Conservation (phyloP, 1,284 basidiomycete genomes). For the Cutaneotrichosporon curvatum region DNA sequence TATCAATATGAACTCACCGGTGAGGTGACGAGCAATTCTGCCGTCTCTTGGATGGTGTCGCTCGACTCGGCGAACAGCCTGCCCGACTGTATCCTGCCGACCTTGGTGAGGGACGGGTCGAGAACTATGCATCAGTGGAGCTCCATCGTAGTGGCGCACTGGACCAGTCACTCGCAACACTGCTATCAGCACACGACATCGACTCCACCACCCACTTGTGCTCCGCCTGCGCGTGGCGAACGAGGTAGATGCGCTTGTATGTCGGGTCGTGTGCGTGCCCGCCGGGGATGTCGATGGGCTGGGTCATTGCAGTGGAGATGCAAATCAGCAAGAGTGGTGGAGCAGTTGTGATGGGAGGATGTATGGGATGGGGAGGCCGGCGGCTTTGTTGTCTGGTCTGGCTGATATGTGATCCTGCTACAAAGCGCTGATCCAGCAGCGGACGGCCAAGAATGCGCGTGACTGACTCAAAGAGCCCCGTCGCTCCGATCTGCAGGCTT, state of each 20-base stretch:
- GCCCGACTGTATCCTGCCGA: conserved; percentile 37
- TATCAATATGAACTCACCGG: no score
- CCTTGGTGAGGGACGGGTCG: conserved; percentile 40
- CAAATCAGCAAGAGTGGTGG: background rate
- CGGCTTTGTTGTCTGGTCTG: no score
- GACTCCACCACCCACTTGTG: conserved; percentile 36
- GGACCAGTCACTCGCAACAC: conserved; percentile 40
- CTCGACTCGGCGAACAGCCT: conserved; percentile 34
- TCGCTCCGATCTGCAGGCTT: no score
- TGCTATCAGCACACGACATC: conserved; percentile 11
- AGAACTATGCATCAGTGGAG: conserved; percentile 23
- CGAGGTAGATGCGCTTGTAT: conserved; percentile 38
- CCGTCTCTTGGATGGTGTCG: conserved; percentile 32
- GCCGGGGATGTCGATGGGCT: background rate
- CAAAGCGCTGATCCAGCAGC: no score
- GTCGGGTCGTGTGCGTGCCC: conserved; percentile 4
- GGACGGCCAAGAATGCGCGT: no score
- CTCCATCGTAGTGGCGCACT: conserved; percentile 23
- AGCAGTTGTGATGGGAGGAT: background rate
- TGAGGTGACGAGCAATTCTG: conserved; percentile 41
- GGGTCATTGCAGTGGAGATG: background rate
- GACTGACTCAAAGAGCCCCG: no score
- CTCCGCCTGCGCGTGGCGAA: conserved; percentile 45
- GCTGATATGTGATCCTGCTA: no score
- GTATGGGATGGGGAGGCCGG: background rate